Evolutionary conservation across 2,329 filamentous ascomycete genomes (phyloP), one percentile per base, ranked within the genome.

Genomic region (Colletotrichum cuscutae): DNA sequence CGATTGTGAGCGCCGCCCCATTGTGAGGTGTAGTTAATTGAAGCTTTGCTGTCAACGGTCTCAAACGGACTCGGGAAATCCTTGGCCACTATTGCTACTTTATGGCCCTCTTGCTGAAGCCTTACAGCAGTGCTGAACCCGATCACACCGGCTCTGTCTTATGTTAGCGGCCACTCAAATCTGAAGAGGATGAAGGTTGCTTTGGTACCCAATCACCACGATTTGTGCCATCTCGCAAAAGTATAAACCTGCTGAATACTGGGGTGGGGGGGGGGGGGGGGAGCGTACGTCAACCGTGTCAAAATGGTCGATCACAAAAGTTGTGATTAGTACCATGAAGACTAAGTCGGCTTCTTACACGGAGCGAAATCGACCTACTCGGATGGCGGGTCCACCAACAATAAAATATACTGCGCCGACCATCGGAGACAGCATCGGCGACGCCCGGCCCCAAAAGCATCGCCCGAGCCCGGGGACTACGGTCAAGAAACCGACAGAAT

Each of bases 1-100:
- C 88, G 84, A 75, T 89, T 88, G 76, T 90, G 87, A 2, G 88
- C 88, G 12, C 88, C 88, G 46, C 84, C 88, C 88, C 88, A 90
- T 64, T 88, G 87, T 35, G 88, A 90, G 15, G 88, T 86, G 77
- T 86, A 90, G 80, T 90, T 84, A 77, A 88, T 85, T 68, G 83
- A 79, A 1, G 80, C 73, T 15, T 72, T 73, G 5, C 81, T 77
- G 70, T 86, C 82, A 42, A 85, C 80, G 13, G 84, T 83, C 77
- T 87, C 86, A 59, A 82, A 86, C 11, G 85, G 83, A n/a, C 77
- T 79, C 11, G 86, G 86, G 60, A 88, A 85, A 77, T 87, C 84
- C 46, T 79, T 81, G 24, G 86, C 85, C 3, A 88, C 74, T 60
- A 88, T 82, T 22, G 83, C 83, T 13, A 88, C 83, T 62, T 74